Base-by-base conservation (phyloP, 768 basidiomycete genomes). In the Auriscalpium vulgare region DNA sequence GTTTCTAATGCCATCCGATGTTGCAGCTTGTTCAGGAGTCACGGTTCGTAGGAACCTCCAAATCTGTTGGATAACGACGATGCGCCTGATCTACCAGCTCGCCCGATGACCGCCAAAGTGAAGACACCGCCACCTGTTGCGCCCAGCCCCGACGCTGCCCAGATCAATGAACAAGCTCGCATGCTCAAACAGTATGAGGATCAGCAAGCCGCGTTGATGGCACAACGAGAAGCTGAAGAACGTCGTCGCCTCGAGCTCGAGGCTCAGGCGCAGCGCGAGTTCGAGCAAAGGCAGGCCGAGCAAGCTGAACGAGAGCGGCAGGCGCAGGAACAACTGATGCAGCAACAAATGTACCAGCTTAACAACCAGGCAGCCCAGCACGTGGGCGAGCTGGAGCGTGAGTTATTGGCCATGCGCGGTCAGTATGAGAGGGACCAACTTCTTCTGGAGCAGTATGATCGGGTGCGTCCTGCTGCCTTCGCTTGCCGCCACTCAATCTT, bases 361-460 rank as follows among this genome's bases (percentile, higher is more conserved):
- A 87, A 82, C 63, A 90, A 84, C 58, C 87, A 91, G 68, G 82
- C 84, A 38, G 83, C 78, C 46, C 83, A 86, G 57, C 86, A 90
- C 62, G 78, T 83, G 35, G 77, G 81, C 53, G 94, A 98, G 58
- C 78, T 95, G 46, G 93, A 99, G 70, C 78, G 90, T 51, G 88
- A 98, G 69, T 74, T 98, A 50, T 79, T 98, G 49, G 91, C 81
- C 10, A 89, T 98, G 88, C 78, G 94, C 48, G 94, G 97, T 0
- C 97, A 98, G 68, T 99, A 93, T 67, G 97, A 99, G 72, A 83
- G 97, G 11, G 95, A 99, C 65, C 97, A 99, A 68, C 87, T 99
- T 62, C 83, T 99, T 70, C 76, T 99, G 53, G 95, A 98, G 70
- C 94, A 98, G 65, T 99, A 99, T 65, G 97, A 99, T 67, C 81